Evolutionary conservation across 73 alveolate genomes (phyloP), one percentile per base, ranked within the genome.

Genomic region (Tetrahymena malaccensis): DNA sequence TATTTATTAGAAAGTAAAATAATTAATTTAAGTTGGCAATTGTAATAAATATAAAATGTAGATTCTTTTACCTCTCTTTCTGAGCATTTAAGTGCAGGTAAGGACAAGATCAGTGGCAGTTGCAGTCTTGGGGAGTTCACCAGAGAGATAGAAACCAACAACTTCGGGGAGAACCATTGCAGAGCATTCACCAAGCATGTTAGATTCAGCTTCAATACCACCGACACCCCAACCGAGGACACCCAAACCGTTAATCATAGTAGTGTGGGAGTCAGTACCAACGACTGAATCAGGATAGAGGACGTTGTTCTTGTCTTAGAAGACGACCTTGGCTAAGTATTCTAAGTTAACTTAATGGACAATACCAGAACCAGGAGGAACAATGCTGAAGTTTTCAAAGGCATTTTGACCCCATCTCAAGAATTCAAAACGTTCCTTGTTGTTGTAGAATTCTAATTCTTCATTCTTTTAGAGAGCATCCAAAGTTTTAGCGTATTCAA

Each of bases 151-250:
- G 96, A 98, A 98, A 37, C 99, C 99, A 16, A 98, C 99, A 21
- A 98, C 99, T 95, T 97, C 95, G 19, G 99, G 99, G 25, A 98
- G 98, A 33, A 98, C 99, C 98, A 98, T 97, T n/a, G 99, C 96
- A 35, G 98, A 97, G 35, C 98, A 94, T 94, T 98, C 96, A 35
- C 99, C 99, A 50, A 98, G 98, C 99, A 98, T 97, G 93, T 97
- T 98, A 1, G 99, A 98, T 97, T 98, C 99, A 93, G 99, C 99
- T 96, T 98, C 99, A 85, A 98, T 98, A 35, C 99, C 99, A 34
- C 99, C 99, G 93, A 97, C 99, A 43, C 99, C 99, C 99, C 99
- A 98, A 34, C 99, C 99, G 94, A 96, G 96, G 22, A 98, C 99
- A 25, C 99, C 99, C 34, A 97, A 97, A 31, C 99, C 99, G 93